Base-by-base conservation (phyloP, 2,329 filamentous ascomycete species). In the Cercospora sp. region DNA sequence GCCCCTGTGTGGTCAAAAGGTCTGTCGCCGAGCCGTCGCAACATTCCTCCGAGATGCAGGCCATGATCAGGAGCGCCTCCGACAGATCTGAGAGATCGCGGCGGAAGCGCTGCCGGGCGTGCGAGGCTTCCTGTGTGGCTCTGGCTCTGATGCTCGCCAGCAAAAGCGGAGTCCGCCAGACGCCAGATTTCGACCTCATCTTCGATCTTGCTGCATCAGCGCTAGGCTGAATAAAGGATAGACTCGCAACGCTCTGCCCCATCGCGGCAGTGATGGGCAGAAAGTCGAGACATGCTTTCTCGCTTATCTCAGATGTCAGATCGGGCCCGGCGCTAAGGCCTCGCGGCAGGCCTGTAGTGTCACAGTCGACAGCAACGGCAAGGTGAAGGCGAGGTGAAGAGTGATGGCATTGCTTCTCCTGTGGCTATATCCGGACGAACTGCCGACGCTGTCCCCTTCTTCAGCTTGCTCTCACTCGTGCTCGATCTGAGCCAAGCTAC, bases 251-350 rank as follows among this genome's bases (percentile, higher is more conserved):
- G 48, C 48, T 28, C 10, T 36, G 16, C 62, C 51, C 18, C 20
- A 13, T 42, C 8, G 8, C 26, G 55, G 62, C 51, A 59, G 18
- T 45, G 62, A 64, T 64, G 53, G 51, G 20, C 61, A 9, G 48
- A n/a, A 55, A 40, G 36, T n/a, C 36, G 30, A 40, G 18, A 48
- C 51, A 42, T 31, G 12, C 51, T 64, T 53, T 64, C 51, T 64
- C 62, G 62, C 62, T 53, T 59, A 64, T 64, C 62, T 64, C 20
- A 23, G 6, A 45, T 33, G 62, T 42, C 18, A 59, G 62, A 64
- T 64, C 62, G 62, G 40, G 20, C 33, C 51, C 28, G 55, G 48
- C 23, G 48, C 48, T 53, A 23, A 26, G 18, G 18, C n/a, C n/a
- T 20, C 9, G 45, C 45, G 9, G 45, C 45, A 18, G n/a, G 40